phyloP scores from a whole-genome alignment of 345 rosid species.

The Gossypium rotundifolium region DNA sequence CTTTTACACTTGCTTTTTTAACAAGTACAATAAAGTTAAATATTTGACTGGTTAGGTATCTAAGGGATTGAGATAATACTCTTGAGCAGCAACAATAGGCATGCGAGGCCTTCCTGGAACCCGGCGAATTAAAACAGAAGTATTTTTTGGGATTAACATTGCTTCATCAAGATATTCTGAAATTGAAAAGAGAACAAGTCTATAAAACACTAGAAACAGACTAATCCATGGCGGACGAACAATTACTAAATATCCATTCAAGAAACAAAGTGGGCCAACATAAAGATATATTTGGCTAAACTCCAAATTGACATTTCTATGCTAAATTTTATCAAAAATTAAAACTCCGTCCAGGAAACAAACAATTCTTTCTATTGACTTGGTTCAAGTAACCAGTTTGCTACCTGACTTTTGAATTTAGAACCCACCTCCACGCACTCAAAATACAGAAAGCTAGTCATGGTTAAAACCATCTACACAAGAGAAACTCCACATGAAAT shows the following conservation, averaged over 20 bases:
- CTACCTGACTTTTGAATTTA: not conserved
- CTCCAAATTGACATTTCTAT: not conserved
- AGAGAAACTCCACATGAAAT: not conserved
- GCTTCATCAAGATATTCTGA: constrained; percentile 98
- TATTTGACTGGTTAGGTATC: constrained; percentile 16
- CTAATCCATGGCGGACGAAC: constrained; percentile 13
- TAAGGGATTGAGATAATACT: constrained; percentile 66
- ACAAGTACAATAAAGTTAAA: constrained; percentile 12
- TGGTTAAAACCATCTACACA: not conserved
- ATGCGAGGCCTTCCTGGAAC: constrained; percentile 98
- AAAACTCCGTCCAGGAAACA: not conserved
- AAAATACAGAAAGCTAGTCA: not conserved
- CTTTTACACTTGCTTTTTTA: not conserved
- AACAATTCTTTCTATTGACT: not conserved
- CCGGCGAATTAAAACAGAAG: constrained; percentile 91
- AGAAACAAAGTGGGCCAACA: not conserved
- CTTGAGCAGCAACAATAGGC: constrained; percentile 82
- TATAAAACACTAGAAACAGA: constrained; percentile 38
- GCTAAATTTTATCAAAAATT: not conserved
- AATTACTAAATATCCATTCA: not conserved
- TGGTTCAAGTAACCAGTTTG: not conserved
- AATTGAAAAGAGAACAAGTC: constrained; percentile 48
- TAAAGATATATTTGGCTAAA: not conserved
- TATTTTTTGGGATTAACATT: constrained; percentile 89
- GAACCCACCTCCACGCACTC: not conserved